phyloP scores from a whole-genome alignment of 1,139 yeast genomes.

The Dujonia santamariae region DNA sequence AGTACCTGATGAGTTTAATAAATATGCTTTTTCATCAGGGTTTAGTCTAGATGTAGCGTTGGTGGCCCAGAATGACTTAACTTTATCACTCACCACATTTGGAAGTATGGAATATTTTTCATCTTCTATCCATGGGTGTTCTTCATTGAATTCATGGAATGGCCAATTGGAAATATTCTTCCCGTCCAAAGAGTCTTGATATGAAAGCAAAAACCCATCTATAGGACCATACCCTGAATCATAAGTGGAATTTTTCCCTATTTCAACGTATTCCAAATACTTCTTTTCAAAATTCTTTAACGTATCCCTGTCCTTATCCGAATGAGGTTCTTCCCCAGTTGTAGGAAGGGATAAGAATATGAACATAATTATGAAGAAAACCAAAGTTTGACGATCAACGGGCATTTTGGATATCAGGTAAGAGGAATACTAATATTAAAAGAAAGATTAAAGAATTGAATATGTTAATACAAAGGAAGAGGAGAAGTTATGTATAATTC shows the following conservation, averaged over 20 bases:
- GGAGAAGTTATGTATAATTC: too few species aligned
- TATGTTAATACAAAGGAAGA: too few species aligned
- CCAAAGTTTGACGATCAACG: slow-evolving; percentile 36
- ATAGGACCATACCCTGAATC: slow-evolving; percentile 62
- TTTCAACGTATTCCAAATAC: slow-evolving; percentile 25
- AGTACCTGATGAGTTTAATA: slow-evolving; percentile 51
- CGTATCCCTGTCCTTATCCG: slow-evolving; percentile 26
- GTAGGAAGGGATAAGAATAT: slow-evolving; percentile 31
- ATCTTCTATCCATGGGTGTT: slow-evolving; percentile 50
- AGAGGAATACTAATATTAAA: too few species aligned
- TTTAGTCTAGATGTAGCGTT: slow-evolving; percentile 14
- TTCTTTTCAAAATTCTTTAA: slow-evolving; percentile 28
- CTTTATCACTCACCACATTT: slow-evolving; percentile 45
- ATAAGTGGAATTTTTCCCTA: slow-evolving; percentile 43
- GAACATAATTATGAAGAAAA: slow-evolving; percentile 37
- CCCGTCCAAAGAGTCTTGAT: slow-evolving; percentile 48
- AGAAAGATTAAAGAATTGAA: too few species aligned
- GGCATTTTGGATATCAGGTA: slow-evolving; percentile 21
- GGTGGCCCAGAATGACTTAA: slow-evolving; percentile 49
- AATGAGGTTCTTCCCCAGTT: slow-evolving; percentile 30
- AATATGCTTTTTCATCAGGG: slow-evolving; percentile 28
- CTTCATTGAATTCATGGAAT: slow-evolving; percentile 37
- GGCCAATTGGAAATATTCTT: slow-evolving; percentile 56
- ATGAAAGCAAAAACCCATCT: slow-evolving; percentile 68
- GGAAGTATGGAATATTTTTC: slow-evolving; percentile 62